phyloP scores from a whole-genome alignment of 2,329 filamentous ascomycete species.

The Calcarisporium arbuscula region DNA sequence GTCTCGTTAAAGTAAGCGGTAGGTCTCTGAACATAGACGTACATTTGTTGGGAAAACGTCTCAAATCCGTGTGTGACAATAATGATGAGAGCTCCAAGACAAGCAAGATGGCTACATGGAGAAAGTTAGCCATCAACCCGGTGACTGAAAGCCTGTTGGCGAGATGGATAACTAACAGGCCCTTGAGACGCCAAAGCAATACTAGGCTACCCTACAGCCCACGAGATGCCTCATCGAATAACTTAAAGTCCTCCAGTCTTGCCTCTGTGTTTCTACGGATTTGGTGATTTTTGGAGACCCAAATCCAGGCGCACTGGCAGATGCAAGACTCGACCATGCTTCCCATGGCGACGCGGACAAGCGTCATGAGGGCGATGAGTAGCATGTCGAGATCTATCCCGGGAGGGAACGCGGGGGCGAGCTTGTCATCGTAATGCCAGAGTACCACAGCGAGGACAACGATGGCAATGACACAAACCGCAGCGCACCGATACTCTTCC shows the following conservation, averaged over 20 bases:
- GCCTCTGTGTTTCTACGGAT: conserved; percentile 22
- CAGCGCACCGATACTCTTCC: conserved; percentile 27
- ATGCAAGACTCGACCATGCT: conserved; percentile 28
- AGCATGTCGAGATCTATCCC: conserved; percentile 26
- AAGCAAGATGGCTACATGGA: conserved; percentile 27
- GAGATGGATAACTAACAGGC: conserved; percentile 18
- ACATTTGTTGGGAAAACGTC: conserved; percentile 33
- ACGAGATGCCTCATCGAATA: conserved; percentile 31
- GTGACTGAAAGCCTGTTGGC: too few relatives aligned
- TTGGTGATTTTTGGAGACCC: conserved; percentile 29
- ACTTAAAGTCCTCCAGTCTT: conserved; percentile 29
- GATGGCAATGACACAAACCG: conserved; percentile 21
- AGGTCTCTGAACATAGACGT: conserved; percentile 23
- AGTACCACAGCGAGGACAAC: conserved; percentile 22
- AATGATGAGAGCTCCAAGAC: conserved; percentile 29
- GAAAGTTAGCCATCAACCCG: conserved; percentile 2
- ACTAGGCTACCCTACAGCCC: conserved; percentile 27
- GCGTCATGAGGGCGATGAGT: conserved; percentile 30
- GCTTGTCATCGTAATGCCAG: conserved; percentile 21
- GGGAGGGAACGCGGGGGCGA: conserved; percentile 21
- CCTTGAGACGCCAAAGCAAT: conserved; percentile 28
- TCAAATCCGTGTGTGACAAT: conserved; percentile 30
- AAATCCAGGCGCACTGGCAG: conserved; percentile 33
- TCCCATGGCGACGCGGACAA: conserved; percentile 28
- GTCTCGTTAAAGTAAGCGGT: conserved; percentile 12